phyloP scores from a whole-genome alignment of 768 basidiomycete genomes.

The Psilocybe subaeruginosa region DNA sequence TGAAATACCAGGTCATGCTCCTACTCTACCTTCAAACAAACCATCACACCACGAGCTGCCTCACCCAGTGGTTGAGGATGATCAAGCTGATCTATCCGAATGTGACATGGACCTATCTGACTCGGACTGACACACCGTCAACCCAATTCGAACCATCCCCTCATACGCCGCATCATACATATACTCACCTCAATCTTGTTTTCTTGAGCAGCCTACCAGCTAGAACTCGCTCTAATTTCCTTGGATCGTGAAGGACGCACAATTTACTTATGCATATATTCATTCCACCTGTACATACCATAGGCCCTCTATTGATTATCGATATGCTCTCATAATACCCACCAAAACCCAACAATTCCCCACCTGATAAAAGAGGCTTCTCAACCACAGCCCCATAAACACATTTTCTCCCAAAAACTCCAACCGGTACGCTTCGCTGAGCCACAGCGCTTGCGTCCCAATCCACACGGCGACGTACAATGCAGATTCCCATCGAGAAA shows the following conservation, averaged over 20 bases:
- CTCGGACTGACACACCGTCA: constrained; percentile 23
- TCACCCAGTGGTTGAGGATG: constrained; percentile 9
- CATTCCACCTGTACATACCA: no score
- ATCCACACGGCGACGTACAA: constrained; percentile 65
- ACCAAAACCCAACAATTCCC: constrained; percentile 83
- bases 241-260: no score
- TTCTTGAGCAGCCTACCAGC: background rate
- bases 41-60: constrained; percentile 1
- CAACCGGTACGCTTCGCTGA: constrained; percentile 86
- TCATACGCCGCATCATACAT: background rate
- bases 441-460: constrained; percentile 84
- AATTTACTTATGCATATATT: no score
- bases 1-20: background rate
- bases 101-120: constrained; percentile 42
- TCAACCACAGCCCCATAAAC: constrained; percentile 76
- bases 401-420: constrained; percentile 85
- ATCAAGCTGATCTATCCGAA: constrained; percentile 22
- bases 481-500: constrained; percentile 46
- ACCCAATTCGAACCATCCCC: background rate
- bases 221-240: background rate
- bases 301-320: no score
- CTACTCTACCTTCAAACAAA: constrained; percentile 1
- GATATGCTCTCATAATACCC: constrained; percentile 41
- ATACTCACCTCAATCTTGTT: background rate
- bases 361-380: constrained; percentile 72